Percentiles rank a stretch among this genome's conserved stretches.
Conservation (phyloP, 108 stramenopile genomes). For the Pseudonitzschia delicatissima region DNA sequence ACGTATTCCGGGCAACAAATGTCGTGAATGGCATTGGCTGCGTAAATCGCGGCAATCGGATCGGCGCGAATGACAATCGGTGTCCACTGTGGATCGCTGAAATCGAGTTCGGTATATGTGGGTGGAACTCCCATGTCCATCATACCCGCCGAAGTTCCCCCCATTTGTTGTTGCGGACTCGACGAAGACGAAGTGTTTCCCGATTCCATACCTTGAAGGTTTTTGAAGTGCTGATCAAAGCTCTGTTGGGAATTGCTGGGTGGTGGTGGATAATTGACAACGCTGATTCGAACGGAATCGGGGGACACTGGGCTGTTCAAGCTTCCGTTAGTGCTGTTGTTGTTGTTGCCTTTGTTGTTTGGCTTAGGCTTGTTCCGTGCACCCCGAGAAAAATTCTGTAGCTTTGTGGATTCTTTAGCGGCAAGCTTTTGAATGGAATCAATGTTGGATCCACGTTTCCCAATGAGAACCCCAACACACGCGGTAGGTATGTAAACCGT, state of each 20-base stretch:
- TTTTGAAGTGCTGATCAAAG: not conserved
- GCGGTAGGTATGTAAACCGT: conserved; percentile 76
- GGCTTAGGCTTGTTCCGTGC: not conserved
- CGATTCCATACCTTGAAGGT: not conserved
- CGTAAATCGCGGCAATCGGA: conserved; percentile 46
- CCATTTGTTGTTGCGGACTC: not conserved
- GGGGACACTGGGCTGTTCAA: not conserved
- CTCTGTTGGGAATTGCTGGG: not conserved
- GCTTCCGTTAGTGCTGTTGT: not conserved
- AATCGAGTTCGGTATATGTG: conserved; percentile 45
- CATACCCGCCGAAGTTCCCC: not conserved
- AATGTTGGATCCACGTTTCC: conserved; percentile 64
- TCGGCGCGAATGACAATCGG: conserved; percentile 74
- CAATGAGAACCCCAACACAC: conserved; percentile 77
- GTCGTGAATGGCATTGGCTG: conserved; percentile 24
- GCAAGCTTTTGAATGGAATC: conserved; percentile 65
- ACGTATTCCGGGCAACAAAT: conserved; percentile 15
- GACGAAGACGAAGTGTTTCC: not conserved
- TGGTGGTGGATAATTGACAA: conserved; percentile 6
- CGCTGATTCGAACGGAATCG: conserved; percentile 7
- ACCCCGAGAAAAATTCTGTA: conserved; percentile 10
- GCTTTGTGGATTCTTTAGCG: not conserved
- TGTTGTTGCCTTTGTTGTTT: not conserved
- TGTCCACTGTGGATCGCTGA: conserved; percentile 52
- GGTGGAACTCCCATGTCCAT: conserved; percentile 18